Evolutionary conservation across 345 rosid genomes (phyloP), one percentile per base, ranked within the genome.

Genomic region (Bruguiera sexangula): DNA sequence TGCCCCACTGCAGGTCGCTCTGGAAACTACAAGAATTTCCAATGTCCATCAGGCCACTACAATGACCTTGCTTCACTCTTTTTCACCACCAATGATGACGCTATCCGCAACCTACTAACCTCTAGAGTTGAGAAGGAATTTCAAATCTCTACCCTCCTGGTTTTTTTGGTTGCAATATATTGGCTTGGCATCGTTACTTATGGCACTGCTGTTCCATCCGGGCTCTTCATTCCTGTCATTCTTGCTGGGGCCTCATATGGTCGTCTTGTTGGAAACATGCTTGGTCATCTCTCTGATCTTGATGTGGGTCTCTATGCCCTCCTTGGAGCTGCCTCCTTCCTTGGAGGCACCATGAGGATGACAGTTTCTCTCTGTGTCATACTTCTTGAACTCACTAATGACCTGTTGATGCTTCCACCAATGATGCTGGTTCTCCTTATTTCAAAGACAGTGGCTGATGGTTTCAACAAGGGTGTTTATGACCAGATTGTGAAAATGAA

Each of bases 341-440:
- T 93, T 6, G 98, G 98, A 57, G 98, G 97, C 70, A 91, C 98
- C 30, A 93, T 93, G 98, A 89, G 98, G 68, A 93, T 91, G 98
- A 93, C 97, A 0, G 98, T 93, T 60, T 93, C 98, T 56, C 79
- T 93, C 2, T 91, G 97, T 64, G 87, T 93, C 64, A 91, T 93
- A 75, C 90, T 93, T 48, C 96, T 93, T 13, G 98, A 91, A 63
- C 98, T 93, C 34, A 91, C 97, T 21, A 89, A 93, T 16, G 83
- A 87, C 56, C 85, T 93, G 21, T 75, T 91, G 63, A 87, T 93
- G 96, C 86, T 93, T 46, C 98, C 98, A 10, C 60, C 88, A 78
- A 85, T 93, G 67, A 93, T 93, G 98, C 78, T 93, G 6, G 96
- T 89, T 36, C 96, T 93, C 71, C 88, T 93, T 1, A 82, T 93